Evolutionary conservation across 257 asterid genomes (phyloP).

Genomic region (Galeopsis tetrahit): DNA sequence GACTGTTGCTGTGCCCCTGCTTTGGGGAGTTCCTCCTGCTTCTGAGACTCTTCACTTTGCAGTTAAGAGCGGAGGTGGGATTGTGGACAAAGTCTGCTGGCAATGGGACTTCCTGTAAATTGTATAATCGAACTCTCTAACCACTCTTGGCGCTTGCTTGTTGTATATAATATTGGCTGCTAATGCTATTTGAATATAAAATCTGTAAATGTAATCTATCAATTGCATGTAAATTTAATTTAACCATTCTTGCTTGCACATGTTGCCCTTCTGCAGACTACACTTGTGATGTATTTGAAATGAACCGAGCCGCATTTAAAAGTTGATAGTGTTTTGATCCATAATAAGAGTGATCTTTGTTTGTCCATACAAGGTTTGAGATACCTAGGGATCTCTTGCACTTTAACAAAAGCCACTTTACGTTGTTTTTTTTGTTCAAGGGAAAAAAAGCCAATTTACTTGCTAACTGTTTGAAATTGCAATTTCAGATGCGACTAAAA

Average conservation of each 20-base stretch:
- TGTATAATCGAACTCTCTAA: conserved; percentile 25
- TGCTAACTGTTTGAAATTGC: not conserved
- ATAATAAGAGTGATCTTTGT: not conserved
- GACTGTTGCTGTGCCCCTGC: conserved; percentile 95
- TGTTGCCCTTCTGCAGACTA: not conserved
- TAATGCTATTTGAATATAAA: conserved; percentile 40
- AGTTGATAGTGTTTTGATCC: not conserved
- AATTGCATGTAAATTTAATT: conserved; percentile 41
- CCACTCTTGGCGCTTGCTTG: conserved; percentile 49
- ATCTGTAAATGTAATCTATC: conserved; percentile 37
- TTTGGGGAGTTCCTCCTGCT: conserved; percentile 99
- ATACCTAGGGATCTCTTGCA: not conserved
- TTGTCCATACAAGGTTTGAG: not conserved
- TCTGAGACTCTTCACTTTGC: conserved; percentile 96
- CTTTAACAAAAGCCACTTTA: not conserved
- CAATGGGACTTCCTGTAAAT: conserved; percentile 93
- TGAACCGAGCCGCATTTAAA: not conserved
- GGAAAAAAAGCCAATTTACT: not conserved
- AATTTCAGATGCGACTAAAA: not conserved
- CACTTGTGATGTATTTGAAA: not conserved
- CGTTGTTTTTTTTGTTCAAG: too few species aligned
- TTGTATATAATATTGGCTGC: conserved; percentile 49
- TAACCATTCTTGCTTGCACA: conserved; percentile 32
- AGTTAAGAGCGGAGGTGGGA: conserved; percentile 92
- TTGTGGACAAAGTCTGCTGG: conserved; percentile 94